Evolutionary conservation across 768 basidiomycete species (phyloP).

Genomic region (Candolleomyces aberdarensis): DNA sequence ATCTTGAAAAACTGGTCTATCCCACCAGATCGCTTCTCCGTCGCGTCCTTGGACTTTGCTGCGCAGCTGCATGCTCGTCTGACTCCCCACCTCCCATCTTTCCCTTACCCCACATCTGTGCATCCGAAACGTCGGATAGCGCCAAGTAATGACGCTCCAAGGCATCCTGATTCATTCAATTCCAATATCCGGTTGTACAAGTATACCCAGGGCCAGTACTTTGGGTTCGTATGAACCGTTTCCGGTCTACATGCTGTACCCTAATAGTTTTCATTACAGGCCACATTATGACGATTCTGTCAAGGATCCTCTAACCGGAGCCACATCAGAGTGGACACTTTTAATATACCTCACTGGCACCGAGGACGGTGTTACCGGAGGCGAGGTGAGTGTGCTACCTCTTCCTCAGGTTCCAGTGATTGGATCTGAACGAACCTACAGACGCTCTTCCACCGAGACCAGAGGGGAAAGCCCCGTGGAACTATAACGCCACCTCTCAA

Average conservation of each 20-base stretch:
- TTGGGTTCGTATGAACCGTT: constrained; percentile 40
- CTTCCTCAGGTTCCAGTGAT: background rate
- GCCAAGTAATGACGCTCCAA: constrained; percentile 18
- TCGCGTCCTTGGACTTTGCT: constrained; percentile 59
- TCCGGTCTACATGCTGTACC: background rate
- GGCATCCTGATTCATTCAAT: constrained; percentile 58
- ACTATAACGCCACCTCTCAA: constrained; percentile 51
- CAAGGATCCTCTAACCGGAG: constrained; percentile 52
- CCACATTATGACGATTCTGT: constrained; percentile 77
- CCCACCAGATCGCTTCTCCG: constrained; percentile 55
- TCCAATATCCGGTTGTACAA: constrained; percentile 75
- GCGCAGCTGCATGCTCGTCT: constrained; percentile 45
- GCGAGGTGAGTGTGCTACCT: constrained; percentile 42
- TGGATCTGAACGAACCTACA: constrained; percentile 19
- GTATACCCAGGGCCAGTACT: constrained; percentile 60
- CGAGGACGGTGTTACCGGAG: constrained; percentile 73
- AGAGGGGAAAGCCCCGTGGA: constrained; percentile 45
- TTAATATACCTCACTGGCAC: constrained; percentile 68
- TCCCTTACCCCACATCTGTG: constrained; percentile 42
- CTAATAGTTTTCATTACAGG: constrained; percentile 18
- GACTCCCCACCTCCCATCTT: constrained; percentile 55
- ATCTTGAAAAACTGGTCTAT: background rate
- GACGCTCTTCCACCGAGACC: constrained; percentile 69
- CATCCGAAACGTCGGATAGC: constrained; percentile 21
- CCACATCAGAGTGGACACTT: constrained; percentile 75